Conservation (phyloP, 192 early-diverging fungal species). For the Podila epicladia region DNA sequence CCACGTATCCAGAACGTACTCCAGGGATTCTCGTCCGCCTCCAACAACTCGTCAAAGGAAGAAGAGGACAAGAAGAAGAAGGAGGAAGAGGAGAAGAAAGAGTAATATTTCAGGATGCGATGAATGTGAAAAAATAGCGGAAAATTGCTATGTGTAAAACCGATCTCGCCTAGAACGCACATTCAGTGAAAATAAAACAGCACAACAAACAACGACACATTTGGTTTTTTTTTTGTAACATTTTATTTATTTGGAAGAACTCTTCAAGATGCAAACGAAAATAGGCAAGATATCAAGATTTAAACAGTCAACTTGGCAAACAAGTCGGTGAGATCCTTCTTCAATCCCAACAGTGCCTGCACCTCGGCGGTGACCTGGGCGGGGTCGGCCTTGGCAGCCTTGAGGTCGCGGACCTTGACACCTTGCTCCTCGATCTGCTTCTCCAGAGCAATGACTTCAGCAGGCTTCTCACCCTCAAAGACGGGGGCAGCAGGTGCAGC, state of each 20-base stretch:
- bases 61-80: conserved; percentile 22
- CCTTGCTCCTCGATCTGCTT: conserved; percentile 64
- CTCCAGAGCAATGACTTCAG: conserved; percentile 62
- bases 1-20: conserved; percentile 80
- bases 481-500: conserved; percentile 47
- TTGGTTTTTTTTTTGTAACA: background rate
- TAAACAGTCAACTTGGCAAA: conserved; percentile 55
- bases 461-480: conserved; percentile 58
- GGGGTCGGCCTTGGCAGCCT: conserved; percentile 64
- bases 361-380: conserved; percentile 55
- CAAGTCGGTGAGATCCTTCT: conserved; percentile 52
- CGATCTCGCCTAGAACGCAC: too few relatives aligned
- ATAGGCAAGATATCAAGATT: background rate
- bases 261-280: too few relatives aligned
- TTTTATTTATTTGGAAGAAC: background rate
- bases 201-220: background rate
- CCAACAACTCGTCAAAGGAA: conserved; percentile 23
- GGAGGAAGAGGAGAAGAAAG: conserved; percentile 26
- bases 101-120: background rate
- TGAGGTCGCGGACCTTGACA: conserved; percentile 64
- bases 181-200: background rate
- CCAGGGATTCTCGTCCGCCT: conserved; percentile 49
- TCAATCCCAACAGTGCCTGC: conserved; percentile 52
- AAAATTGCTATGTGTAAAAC: too few relatives aligned
- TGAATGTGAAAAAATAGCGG: too few relatives aligned